Evolutionary conservation across 305 asterid species (phyloP).

Genomic region (Solanum hybrid): DNA sequence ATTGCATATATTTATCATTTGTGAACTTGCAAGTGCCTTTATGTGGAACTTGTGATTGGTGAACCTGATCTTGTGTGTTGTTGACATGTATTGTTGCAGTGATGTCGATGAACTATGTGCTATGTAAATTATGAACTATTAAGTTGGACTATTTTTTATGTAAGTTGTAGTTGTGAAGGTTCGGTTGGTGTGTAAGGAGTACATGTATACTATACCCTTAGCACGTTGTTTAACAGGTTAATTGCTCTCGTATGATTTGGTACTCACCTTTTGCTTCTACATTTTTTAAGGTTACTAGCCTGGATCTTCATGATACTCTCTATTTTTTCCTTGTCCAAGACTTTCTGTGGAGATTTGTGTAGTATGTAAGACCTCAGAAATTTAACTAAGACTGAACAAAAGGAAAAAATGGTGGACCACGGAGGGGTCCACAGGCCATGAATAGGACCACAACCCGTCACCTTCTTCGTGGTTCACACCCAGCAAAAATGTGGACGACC

Average conservation of each 20-base stretch:
- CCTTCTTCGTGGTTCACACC: background rate
- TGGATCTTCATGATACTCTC: background rate
- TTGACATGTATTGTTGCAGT: background rate
- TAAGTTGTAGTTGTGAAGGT: background rate
- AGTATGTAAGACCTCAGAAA: background rate
- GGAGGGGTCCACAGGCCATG: background rate
- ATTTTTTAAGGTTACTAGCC: background rate
- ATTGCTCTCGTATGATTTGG: background rate
- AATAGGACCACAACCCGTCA: background rate
- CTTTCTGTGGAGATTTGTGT: background rate
- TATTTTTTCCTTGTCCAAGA: background rate
- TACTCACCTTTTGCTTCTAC: background rate
- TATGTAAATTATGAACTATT: too few species aligned
- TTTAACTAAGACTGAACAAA: too few species aligned
- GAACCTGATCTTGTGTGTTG: background rate
- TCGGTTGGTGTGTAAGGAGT: too few species aligned
- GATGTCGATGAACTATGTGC: background rate
- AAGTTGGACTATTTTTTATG: background rate
- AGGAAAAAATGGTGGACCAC: background rate
- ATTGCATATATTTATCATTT: too few species aligned
- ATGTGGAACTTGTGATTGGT: background rate
- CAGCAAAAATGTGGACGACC: background rate
- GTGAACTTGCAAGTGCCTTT: background rate
- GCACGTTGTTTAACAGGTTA: too few species aligned
- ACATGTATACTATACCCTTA: background rate